These are phyloP conservation scores for Tuber borchii DNA, from an alignment of 495 filamentous ascomycete genomes.

Conservation along the genomic window DNA sequence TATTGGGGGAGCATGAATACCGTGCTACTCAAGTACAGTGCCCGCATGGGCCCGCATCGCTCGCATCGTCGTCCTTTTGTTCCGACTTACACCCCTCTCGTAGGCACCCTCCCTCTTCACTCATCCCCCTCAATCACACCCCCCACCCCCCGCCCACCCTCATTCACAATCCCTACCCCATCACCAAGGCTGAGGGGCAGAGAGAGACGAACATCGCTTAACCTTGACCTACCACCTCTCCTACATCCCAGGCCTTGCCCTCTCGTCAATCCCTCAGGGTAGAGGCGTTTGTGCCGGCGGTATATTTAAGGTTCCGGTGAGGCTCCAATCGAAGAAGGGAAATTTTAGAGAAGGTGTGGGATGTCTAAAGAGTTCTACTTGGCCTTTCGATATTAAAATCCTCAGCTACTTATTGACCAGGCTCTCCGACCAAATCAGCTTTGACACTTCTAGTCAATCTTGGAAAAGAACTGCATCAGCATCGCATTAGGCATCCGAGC, in stretches of 20 bases:
- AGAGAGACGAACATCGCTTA: neutral
- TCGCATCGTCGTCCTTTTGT: neutral
- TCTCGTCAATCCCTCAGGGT: neutral
- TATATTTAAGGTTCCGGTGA: slow-evolving; percentile 1
- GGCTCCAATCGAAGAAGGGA: slow-evolving; percentile 4
- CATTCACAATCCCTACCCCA: neutral
- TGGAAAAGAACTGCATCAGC: neutral
- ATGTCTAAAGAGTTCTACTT: neutral
- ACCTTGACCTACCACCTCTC: neutral
- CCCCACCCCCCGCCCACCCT: neutral
- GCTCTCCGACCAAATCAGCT: neutral
- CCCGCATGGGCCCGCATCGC: slow-evolving; percentile 3
- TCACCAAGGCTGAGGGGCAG: neutral
- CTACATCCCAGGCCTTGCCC: neutral
- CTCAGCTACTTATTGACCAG: slow-evolving; percentile 5
- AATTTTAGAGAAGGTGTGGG: neutral
- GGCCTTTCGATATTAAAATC: neutral
- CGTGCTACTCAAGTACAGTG: neutral
- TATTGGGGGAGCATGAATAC: neutral
- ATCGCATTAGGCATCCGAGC: neutral
- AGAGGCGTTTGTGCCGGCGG: neutral
- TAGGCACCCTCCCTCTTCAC: neutral
- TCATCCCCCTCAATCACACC: neutral
- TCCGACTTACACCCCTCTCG: neutral
- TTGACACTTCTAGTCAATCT: neutral